Evolutionary conservation across 257 asterid genomes (phyloP).

Genomic region (Solanum rostratum): DNA sequence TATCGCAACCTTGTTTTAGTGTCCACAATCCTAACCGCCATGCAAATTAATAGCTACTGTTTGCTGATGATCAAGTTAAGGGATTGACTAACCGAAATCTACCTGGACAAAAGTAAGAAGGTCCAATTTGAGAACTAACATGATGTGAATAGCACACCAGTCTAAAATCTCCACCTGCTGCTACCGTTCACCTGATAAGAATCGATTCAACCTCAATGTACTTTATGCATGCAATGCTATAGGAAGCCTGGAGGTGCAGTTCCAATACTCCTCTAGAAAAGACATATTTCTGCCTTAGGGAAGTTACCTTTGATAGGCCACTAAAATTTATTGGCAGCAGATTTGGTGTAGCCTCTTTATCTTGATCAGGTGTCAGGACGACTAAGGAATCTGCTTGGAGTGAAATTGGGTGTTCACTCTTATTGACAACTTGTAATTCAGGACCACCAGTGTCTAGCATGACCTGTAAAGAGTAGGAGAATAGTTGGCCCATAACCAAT

Average conservation of each 20-base stretch:
- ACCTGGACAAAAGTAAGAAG: not conserved
- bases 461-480: constrained; percentile 37
- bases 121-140: not conserved
- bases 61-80: not conserved
- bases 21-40: not conserved
- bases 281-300: not conserved
- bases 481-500: not conserved
- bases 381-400: constrained; percentile 71
- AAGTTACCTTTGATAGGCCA: constrained; percentile 63
- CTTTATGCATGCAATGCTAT: not conserved
- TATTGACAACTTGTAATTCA: constrained; percentile 82
- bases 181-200: not conserved
- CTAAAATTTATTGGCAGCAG: constrained; percentile 80
- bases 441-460: constrained; percentile 96
- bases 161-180: not conserved
- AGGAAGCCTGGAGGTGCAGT: not conserved
- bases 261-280: not conserved
- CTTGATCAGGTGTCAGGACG: constrained; percentile 71
- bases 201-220: not conserved
- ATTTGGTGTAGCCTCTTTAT: constrained; percentile 70
- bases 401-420: constrained; percentile 55
- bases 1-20: not conserved
- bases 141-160: not conserved
- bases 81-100: not conserved
- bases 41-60: not conserved